Evolutionary conservation across 257 asterid species (phyloP).

Genomic region (Ophiorrhiza pumila): DNA sequence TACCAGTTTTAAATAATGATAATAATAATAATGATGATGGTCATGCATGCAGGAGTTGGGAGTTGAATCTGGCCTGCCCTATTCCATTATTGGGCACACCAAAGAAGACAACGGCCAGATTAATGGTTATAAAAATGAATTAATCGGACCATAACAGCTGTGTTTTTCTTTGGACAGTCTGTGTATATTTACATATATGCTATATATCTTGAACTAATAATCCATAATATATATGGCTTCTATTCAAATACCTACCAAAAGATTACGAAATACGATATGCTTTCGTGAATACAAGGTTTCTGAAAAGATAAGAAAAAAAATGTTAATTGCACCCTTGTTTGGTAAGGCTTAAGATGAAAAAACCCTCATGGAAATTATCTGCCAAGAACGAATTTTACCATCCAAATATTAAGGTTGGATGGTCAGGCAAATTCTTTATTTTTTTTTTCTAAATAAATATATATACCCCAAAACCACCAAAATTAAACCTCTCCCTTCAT

Average conservation of each 20-base stretch:
- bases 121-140: neutral
- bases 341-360: too few relatives aligned
- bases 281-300: neutral
- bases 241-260: neutral
- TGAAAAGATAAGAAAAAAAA: too few relatives aligned
- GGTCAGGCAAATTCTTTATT: too few relatives aligned
- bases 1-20: neutral
- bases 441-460: too few relatives aligned
- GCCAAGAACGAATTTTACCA: too few relatives aligned
- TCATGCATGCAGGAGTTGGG: neutral
- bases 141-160: neutral
- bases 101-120: neutral
- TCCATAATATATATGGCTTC: neutral
- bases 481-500: too few relatives aligned
- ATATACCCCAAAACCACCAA: too few relatives aligned
- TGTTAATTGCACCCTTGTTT: too few relatives aligned
- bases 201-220: too few relatives aligned
- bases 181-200: too few relatives aligned
- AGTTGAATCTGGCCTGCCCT: constrained; percentile 17
- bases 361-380: too few relatives aligned
- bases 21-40: neutral
- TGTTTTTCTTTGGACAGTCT: constrained; percentile 5
- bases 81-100: neutral
- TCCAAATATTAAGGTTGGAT: too few relatives aligned
- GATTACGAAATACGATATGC: neutral